Base-by-base conservation (phyloP, 148 eudicot species). In the Chenopodium suecicum region DNA sequence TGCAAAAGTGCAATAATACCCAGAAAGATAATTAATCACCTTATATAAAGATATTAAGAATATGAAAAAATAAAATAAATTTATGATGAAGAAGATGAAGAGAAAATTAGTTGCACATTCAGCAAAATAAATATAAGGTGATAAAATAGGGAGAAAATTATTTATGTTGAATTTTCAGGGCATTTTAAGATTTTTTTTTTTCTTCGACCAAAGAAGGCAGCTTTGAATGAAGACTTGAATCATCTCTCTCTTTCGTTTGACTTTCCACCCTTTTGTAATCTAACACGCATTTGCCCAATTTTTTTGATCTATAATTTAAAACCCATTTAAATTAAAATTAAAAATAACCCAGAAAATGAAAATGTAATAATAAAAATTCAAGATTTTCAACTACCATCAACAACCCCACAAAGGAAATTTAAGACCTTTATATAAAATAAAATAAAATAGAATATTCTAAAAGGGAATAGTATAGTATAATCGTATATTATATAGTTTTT, bases 391-490 rank as follows among this genome's bases (percentile, higher is more conserved):
- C 82, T 82, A 85, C 79, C 82, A 78, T 85, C 84, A 85, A 82
- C 87, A 81, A 85, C 87, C 84, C 84, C 87, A 81, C 79, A 74
- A 73, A 67, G n/a, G 54, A 29, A 70, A 84, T 25, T 64, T 62
- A 62, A 9, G 72, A 9, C 13, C 65, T 70, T 81, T 74, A 67
- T 66, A 46, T 7, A 31, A 27, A 58, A 20, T 58, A 67, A 70
- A 46, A 44, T 56, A 41, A 41, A 41, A 41, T 56, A 73, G 72
- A 81, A 74, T 73, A 81, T 81, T 81, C 78, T 1, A 80, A 80
- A 73, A 80, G 77, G 29, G n/a, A 50, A 6, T 52, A 54, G 20
- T 52, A 4, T 23, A 2, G 3, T 32, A 71, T 37, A 37, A 71
- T 19, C 22, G 14, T 68, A 31, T 29, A 56, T 1, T 56, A 56